Evolutionary conservation across 768 basidiomycete species (phyloP).

Genomic region (Clitopilus passeckerianus): DNA sequence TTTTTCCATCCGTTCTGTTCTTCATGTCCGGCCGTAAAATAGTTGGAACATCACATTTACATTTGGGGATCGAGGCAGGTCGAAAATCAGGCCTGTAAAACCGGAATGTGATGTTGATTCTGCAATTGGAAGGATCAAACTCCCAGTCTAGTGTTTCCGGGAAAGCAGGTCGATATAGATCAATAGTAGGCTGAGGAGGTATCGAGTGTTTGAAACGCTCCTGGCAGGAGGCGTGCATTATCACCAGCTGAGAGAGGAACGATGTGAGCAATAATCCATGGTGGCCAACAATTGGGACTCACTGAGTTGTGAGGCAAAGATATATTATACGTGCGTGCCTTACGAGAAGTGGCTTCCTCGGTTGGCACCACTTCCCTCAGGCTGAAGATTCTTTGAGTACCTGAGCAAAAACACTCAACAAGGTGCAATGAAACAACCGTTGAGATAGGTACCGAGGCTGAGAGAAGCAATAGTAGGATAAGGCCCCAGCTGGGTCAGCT

Average conservation of each 20-base stretch:
- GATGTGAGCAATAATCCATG: constrained; percentile 1
- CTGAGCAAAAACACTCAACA: constrained; percentile 26
- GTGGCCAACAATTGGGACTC: constrained; percentile 13
- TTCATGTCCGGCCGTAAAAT: constrained; percentile 80
- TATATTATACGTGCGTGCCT: constrained; percentile 71
- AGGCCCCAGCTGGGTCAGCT: constrained; percentile 76
- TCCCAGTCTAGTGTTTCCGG: constrained; percentile 25
- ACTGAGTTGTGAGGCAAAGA: constrained; percentile 79
- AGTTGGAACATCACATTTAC: constrained; percentile 68
- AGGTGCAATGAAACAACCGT: neutral
- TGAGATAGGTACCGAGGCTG: constrained; percentile 56
- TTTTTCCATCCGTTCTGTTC: constrained; percentile 47
- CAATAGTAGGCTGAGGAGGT: constrained; percentile 66
- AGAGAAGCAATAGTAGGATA: constrained; percentile 84
- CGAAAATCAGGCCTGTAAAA: constrained; percentile 83
- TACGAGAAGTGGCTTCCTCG: constrained; percentile 50
- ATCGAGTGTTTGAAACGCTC: constrained; percentile 79
- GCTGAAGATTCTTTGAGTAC: constrained; percentile 65
- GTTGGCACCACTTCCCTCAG: constrained; percentile 73
- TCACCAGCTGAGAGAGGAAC: constrained; percentile 49
- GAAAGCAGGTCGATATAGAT: constrained; percentile 61
- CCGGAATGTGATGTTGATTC: constrained; percentile 84
- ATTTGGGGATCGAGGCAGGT: constrained; percentile 60
- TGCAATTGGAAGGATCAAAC: constrained; percentile 52
- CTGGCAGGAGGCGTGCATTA: constrained; percentile 86